These are phyloP conservation scores for Colletotrichum cordylinicola DNA, from an alignment of 2,329 filamentous ascomycete genomes.

Conservation along the genomic window DNA sequence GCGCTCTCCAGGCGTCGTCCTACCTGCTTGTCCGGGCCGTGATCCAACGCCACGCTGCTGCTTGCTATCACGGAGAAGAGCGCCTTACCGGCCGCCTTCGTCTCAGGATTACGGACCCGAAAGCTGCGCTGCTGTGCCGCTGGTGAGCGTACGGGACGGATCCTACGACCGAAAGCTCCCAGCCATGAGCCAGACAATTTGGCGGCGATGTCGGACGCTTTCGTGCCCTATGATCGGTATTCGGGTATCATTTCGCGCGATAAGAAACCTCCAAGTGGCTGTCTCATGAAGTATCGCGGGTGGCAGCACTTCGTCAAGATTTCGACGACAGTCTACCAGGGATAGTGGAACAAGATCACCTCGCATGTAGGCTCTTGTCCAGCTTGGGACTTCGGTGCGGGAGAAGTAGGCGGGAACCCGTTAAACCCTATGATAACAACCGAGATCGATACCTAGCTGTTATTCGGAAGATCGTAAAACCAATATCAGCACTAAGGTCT, in stretches of 20 bases:
- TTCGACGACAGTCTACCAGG: fast-evolving
- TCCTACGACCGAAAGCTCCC: background rate
- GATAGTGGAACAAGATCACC: background rate
- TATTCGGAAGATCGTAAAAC: background rate
- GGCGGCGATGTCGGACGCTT: background rate
- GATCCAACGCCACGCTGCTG: slow-evolving; percentile 6
- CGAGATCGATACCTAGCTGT: background rate
- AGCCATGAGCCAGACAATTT: background rate
- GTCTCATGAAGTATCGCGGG: background rate
- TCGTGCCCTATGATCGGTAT: background rate
- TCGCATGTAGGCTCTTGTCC: background rate
- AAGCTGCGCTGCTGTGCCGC: background rate
- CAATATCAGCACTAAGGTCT: background rate
- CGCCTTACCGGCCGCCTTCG: background rate
- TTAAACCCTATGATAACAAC: background rate
- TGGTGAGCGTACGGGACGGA: background rate
- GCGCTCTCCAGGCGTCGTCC: background rate
- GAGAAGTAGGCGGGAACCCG: too few species aligned
- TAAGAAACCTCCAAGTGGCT: background rate
- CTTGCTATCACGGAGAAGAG: background rate
- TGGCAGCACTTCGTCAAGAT: background rate
- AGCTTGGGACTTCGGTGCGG: too few species aligned
- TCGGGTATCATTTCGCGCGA: background rate
- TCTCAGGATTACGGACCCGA: background rate
- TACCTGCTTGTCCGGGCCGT: slow-evolving; percentile 4